Evolutionary conservation across 768 basidiomycete genomes (phyloP).

Genomic region (Pholiota conissans): DNA sequence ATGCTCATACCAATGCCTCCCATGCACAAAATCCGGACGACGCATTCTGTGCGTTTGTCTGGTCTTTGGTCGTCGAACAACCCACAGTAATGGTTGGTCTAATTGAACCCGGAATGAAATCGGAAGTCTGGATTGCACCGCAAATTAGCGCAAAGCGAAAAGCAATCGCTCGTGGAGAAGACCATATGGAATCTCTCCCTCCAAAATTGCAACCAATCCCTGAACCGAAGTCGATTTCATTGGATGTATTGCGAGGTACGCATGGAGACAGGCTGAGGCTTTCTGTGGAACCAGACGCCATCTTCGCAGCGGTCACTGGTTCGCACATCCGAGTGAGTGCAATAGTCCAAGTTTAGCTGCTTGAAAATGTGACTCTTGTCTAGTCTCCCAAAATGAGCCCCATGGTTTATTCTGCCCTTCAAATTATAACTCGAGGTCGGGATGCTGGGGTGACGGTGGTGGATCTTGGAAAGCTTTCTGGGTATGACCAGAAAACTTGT

Average conservation of each 20-base stretch:
- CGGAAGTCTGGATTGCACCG: slow-evolving; percentile 79
- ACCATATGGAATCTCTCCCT: slow-evolving; percentile 39
- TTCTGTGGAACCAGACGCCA: slow-evolving; percentile 72
- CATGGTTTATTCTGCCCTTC: slow-evolving; percentile 83
- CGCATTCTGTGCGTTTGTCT: slow-evolving; percentile 76
- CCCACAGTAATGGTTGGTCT: slow-evolving; percentile 76
- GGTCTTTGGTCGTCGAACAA: slow-evolving; percentile 76
- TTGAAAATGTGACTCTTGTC: slow-evolving; percentile 4
- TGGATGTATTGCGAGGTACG: slow-evolving; percentile 55
- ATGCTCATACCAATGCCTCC: slow-evolving; percentile 41
- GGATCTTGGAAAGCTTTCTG: slow-evolving; percentile 72
- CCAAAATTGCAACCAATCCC: slow-evolving; percentile 52
- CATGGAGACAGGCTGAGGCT: slow-evolving; percentile 70
- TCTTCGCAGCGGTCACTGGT: slow-evolving; percentile 80
- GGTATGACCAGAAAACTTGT: slow-evolving; percentile 88
- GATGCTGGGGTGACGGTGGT: slow-evolving; percentile 78
- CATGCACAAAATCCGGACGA: slow-evolving; percentile 67
- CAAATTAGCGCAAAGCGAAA: slow-evolving; percentile 69
- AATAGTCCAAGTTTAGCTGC: background rate
- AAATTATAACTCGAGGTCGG: slow-evolving; percentile 80
- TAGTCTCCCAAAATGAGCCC: slow-evolving; percentile 81
- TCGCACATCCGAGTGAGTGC: slow-evolving; percentile 75
- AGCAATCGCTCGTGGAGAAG: slow-evolving; percentile 57
- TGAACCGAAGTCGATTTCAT: slow-evolving; percentile 51
- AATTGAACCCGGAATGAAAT: slow-evolving; percentile 54